Conservation (phyloP, 73 alveolate species). For the Paramecium sonneborni region DNA sequence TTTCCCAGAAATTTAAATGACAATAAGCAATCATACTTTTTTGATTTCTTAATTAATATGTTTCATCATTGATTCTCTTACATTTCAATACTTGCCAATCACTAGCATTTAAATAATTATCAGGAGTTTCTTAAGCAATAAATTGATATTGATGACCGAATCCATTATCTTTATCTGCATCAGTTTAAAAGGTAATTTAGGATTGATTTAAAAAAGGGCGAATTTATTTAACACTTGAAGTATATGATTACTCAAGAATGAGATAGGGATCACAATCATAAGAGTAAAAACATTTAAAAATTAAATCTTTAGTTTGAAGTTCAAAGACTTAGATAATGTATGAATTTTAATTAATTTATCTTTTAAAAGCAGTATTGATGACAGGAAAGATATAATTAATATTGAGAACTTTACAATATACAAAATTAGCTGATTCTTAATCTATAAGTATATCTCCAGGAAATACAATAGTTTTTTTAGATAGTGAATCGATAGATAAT, state of each 20-base stretch:
- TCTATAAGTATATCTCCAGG: constrained; percentile 33
- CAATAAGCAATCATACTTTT: neutral
- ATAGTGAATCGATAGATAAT: neutral
- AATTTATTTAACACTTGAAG: neutral
- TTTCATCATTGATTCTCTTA: neutral
- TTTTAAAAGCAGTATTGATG: neutral
- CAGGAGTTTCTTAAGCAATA: neutral
- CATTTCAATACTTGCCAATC: constrained; percentile 36
- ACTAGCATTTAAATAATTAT: neutral
- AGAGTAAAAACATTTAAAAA: neutral
- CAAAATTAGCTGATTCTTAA: constrained; percentile 3
- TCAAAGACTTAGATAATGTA: neutral
- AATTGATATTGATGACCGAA: neutral
- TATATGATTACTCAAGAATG: neutral
- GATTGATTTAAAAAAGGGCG: neutral
- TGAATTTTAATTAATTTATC: neutral
- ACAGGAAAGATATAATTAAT: constrained; percentile 6
- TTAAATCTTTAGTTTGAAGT: neutral
- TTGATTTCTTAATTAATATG: neutral
- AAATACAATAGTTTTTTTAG: neutral
- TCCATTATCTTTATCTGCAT: constrained; percentile 20
- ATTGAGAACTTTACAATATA: neutral
- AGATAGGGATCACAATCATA: constrained; percentile 30
- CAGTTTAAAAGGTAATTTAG: neutral
- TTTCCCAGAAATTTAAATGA: constrained; percentile 42